phyloP scores from a whole-genome alignment of 495 filamentous ascomycete genomes.

The Talaromyces liani region DNA sequence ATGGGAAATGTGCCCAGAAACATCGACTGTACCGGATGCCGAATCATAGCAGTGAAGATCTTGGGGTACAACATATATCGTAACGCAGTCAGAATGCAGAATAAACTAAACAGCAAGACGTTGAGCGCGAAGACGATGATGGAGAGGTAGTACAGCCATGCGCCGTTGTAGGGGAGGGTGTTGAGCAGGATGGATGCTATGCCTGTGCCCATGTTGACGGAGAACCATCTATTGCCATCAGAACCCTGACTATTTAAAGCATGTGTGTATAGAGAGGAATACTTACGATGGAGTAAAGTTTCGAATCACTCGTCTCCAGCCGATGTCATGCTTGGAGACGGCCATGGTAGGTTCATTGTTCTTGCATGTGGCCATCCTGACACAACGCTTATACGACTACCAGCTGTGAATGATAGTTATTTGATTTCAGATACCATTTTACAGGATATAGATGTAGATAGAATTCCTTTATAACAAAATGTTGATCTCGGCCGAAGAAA shows the following conservation, averaged over 20 bases:
- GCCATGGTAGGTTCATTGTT: not conserved
- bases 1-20: slow-evolving; percentile 51
- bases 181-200: slow-evolving; percentile 55
- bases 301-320: slow-evolving; percentile 25
- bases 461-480: not conserved
- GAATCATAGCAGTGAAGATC: slow-evolving; percentile 40
- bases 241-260: no score
- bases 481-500: slow-evolving; percentile 1
- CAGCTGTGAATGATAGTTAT: not conserved
- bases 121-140: slow-evolving; percentile 49
- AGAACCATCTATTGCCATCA: slow-evolving; percentile 29
- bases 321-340: slow-evolving; percentile 13
- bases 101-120: slow-evolving; percentile 39
- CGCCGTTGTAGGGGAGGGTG: slow-evolving; percentile 47
- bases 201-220: slow-evolving; percentile 61
- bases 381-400: not conserved
- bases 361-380: not conserved
- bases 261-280: not conserved
- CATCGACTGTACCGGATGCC: slow-evolving; percentile 44
- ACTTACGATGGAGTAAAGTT: slow-evolving; percentile 34
- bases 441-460: not conserved
- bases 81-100: slow-evolving; percentile 35
- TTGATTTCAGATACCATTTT: not conserved
- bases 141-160: slow-evolving; percentile 47
- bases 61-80: slow-evolving; percentile 51